Evolutionary conservation across 257 asterid species (phyloP).

Genomic region (Jasminum sambac): DNA sequence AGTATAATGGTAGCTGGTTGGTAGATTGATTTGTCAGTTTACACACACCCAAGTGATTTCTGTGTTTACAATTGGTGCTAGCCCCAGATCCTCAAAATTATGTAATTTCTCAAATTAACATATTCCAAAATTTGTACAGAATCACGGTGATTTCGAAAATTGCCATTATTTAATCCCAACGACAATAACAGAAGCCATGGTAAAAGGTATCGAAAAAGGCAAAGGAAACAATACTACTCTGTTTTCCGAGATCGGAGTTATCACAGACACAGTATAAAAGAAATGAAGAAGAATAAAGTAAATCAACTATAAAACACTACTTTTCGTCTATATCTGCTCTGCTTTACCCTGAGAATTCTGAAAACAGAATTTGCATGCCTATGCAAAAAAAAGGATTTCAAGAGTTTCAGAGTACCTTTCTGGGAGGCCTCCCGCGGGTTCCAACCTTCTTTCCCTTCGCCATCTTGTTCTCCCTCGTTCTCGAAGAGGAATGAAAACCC

Average conservation of each 20-base stretch:
- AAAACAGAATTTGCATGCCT: neutral
- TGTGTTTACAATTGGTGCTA: no score
- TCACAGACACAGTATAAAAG: neutral
- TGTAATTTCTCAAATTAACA: no score
- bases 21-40: no score
- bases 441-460: conserved; percentile 28
- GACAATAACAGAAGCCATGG: no score
- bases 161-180: no score
- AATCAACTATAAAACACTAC: neutral
- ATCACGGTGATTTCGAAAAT: no score
- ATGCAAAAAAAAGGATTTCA: neutral
- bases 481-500: neutral
- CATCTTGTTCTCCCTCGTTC: conserved; percentile 24
- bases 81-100: no score
- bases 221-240: neutral
- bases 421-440: neutral
- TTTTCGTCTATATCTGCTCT: neutral
- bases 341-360: no score
- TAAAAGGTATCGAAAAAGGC: no score
- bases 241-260: neutral
- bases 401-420: conserved; percentile 19
- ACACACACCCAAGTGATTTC: no score
- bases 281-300: neutral
- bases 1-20: neutral
- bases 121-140: no score